Evolutionary conservation across 495 filamentous ascomycete species (phyloP).

Genomic region (Daldinia loculata): DNA sequence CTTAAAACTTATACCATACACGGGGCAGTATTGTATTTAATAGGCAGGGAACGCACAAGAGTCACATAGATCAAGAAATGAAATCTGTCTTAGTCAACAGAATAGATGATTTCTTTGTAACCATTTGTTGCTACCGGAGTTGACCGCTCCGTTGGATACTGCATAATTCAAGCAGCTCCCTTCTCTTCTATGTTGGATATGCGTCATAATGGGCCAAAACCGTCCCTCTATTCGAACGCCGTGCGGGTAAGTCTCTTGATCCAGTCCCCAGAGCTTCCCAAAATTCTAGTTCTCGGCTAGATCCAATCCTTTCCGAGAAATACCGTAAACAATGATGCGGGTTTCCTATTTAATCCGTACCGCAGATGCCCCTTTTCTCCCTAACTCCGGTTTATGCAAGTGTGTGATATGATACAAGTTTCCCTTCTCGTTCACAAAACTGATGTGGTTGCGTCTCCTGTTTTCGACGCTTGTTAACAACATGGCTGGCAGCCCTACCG

Average conservation of each 20-base stretch:
- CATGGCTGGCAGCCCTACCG: slow-evolving; percentile 43
- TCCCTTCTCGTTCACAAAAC: background rate
- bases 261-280: slow-evolving; percentile 8
- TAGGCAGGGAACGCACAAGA: background rate
- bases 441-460: background rate
- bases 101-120: background rate
- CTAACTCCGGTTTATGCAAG: slow-evolving; percentile 35
- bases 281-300: slow-evolving; percentile 15
- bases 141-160: background rate
- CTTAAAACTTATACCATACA: background rate
- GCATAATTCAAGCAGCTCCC: background rate
- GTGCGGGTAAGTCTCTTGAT: background rate
- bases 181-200: background rate
- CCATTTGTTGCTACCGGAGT: background rate
- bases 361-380: background rate
- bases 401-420: slow-evolving; percentile 33
- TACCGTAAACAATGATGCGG: slow-evolving; percentile 14
- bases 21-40: background rate
- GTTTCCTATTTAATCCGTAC: slow-evolving; percentile 18
- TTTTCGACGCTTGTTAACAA: slow-evolving; percentile 7
- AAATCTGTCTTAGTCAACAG: background rate
- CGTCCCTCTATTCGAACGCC: slow-evolving; percentile 15
- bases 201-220: background rate
- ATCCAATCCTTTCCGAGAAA: slow-evolving; percentile 16
- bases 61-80: background rate